Percentiles rank a stretch among this genome's conserved stretches.
phyloP scores from a whole-genome alignment of 345 rosid species.

The Salix exigua region DNA sequence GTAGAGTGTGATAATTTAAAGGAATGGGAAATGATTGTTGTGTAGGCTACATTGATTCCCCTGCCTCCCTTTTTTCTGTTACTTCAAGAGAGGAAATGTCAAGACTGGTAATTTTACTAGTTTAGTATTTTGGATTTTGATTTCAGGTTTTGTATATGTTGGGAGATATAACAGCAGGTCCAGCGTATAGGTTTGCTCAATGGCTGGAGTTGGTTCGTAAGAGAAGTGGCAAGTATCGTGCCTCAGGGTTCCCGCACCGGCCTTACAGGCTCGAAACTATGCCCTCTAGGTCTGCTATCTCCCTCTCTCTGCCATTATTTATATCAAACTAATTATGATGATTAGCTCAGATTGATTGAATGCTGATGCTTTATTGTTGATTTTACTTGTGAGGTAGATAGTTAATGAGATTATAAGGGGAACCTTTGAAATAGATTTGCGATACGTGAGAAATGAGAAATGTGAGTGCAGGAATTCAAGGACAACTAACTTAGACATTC shows the following conservation, averaged over 20 bases:
- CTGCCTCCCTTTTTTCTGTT: background rate
- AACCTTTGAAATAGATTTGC: background rate
- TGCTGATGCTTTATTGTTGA: no score
- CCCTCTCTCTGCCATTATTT: background rate
- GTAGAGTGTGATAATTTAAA: background rate
- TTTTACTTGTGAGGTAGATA: background rate
- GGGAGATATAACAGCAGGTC: conserved; percentile 90
- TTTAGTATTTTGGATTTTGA: background rate
- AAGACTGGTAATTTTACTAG: background rate
- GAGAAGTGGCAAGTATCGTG: conserved; percentile 66
- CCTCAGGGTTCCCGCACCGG: conserved; percentile 88
- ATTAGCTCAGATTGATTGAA: background rate
- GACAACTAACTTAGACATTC: background rate
- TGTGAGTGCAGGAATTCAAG: background rate
- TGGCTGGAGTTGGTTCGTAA: conserved; percentile 99
- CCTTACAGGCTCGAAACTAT: conserved; percentile 42
- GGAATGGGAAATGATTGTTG: background rate
- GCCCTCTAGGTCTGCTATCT: conserved; percentile 34
- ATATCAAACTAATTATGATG: background rate
- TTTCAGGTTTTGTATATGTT: conserved; percentile 90
- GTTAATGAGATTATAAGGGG: background rate
- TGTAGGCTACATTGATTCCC: background rate
- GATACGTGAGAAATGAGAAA: background rate
- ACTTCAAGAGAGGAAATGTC: background rate
- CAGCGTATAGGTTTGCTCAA: conserved; percentile 79